Conservation (phyloP, 2,329 filamentous ascomycete species). For the Tolypocladium ophioglossoides region DNA sequence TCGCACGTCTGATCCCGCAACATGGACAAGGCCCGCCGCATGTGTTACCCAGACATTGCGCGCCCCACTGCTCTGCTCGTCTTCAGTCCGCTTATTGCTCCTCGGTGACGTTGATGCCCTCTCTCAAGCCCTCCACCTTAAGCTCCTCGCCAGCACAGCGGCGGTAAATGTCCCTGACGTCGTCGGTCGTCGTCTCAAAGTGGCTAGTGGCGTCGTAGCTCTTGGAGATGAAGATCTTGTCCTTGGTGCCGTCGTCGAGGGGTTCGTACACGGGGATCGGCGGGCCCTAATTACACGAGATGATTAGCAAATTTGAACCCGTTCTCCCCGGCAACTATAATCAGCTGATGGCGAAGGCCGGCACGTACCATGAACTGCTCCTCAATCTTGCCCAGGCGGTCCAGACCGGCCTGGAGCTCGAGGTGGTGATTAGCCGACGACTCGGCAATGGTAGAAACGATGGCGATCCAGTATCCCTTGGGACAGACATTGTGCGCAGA, state of each 20-base stretch:
- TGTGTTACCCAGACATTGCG: background rate
- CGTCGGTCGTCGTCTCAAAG: constrained; percentile 86
- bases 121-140: constrained; percentile 76
- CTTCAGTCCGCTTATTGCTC: constrained; percentile 34
- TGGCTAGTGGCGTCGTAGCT: constrained; percentile 97
- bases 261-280: constrained; percentile 94
- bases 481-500: constrained; percentile 97
- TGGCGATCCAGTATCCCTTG: constrained; percentile 98
- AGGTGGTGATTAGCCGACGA: constrained; percentile 86
- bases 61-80: background rate
- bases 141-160: constrained; percentile 77
- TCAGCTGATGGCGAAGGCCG: background rate
- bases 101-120: constrained; percentile 64
- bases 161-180: constrained; percentile 88
- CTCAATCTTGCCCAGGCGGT: constrained; percentile 85
- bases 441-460: constrained; percentile 96
- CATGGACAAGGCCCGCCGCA: background rate
- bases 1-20: background rate
- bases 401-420: constrained; percentile 84
- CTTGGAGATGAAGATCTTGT: constrained; percentile 96
- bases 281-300: constrained; percentile 38
- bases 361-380: constrained; percentile 81
- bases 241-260: constrained; percentile 65
- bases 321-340: too few relatives aligned
- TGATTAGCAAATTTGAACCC: background rate